Conservation (phyloP, 2,329 filamentous ascomycete species). For the Nannizzia gypsea region DNA sequence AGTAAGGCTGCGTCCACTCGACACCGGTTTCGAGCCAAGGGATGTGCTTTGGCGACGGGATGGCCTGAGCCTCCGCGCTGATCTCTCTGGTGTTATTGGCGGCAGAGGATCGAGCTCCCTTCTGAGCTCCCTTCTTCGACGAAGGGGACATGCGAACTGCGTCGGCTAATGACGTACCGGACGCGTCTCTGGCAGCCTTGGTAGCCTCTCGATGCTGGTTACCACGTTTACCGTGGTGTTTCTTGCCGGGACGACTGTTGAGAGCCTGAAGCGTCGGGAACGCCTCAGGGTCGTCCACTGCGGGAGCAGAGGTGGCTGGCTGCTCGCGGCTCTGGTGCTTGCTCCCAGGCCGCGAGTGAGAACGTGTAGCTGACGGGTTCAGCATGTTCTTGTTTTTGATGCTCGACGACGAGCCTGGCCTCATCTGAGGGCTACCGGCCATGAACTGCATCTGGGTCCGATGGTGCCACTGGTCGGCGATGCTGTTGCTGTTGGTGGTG, state of each 20-base stretch:
- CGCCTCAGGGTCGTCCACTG: conserved; percentile 87
- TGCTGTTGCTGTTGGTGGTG: conserved; percentile 47
- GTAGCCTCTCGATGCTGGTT: conserved; percentile 52
- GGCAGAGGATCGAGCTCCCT: conserved; percentile 44
- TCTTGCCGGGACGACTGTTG: conserved; percentile 61
- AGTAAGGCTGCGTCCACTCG: conserved; percentile 80
- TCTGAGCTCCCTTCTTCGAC: conserved; percentile 49
- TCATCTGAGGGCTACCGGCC: conserved; percentile 2
- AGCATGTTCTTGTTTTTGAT: conserved; percentile 42
- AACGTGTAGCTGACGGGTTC: conserved; percentile 43
- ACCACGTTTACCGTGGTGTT: conserved; percentile 82
- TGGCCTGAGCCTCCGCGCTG: conserved; percentile 68
- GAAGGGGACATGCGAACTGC: conserved; percentile 92
- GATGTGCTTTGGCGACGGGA: conserved; percentile 78
- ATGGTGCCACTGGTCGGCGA: conserved; percentile 39
- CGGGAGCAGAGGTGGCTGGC: conserved; percentile 52
- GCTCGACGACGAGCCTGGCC: conserved; percentile 17
- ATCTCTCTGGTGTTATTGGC: conserved; percentile 57
- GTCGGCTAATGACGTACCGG: conserved; percentile 73
- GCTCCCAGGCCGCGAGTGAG: conserved; percentile 73
- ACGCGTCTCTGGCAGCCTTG: conserved; percentile 54
- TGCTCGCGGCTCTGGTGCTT: conserved; percentile 58
- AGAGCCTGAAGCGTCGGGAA: conserved; percentile 81
- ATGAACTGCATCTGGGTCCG: conserved; percentile 16
- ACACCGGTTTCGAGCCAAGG: conserved; percentile 94